Percentiles rank a stretch among this genome's conserved stretches.
These are phyloP conservation scores for Sphagnum fallax DNA, from an alignment of 228 moss, liverwort and hornwort species.

Conservation along the genomic window DNA sequence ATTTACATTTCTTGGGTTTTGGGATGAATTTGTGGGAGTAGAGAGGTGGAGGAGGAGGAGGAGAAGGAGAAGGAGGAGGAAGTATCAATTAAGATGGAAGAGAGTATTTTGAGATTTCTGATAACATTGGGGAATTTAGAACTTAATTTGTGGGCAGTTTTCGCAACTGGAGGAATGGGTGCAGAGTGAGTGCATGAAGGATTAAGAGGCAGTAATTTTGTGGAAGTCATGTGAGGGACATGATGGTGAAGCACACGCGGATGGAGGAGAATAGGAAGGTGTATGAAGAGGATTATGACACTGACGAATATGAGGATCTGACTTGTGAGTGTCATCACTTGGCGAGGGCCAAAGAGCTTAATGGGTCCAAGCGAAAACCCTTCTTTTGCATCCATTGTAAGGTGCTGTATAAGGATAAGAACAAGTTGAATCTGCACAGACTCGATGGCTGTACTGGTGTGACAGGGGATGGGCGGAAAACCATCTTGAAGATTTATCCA, in stretches of 20 bases:
- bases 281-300: constrained; percentile 44
- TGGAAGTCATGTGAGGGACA: no score
- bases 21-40: no score
- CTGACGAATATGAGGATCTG: constrained; percentile 47
- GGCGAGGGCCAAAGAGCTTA: constrained; percentile 41
- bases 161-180: no score
- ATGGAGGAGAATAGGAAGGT: constrained; percentile 58
- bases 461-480: constrained; percentile 48
- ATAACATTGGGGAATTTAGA: no score
- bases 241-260: constrained; percentile 51
- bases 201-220: no score
- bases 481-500: constrained; percentile 52
- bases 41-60: no score
- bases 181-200: no score
- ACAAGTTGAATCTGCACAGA: constrained; percentile 58
- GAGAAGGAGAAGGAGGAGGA: no score
- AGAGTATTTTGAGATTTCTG: no score
- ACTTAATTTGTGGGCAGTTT: no score
- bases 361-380: constrained; percentile 47
- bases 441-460: constrained; percentile 50
- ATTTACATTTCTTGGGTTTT: no score
- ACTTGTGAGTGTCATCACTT: constrained; percentile 64
- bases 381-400: constrained; percentile 59
- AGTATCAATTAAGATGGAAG: no score
- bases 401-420: constrained; percentile 48